These are phyloP conservation scores for Chlamydomonas urium DNA, from an alignment of 139 green algal genomes.

Conservation along the genomic window DNA sequence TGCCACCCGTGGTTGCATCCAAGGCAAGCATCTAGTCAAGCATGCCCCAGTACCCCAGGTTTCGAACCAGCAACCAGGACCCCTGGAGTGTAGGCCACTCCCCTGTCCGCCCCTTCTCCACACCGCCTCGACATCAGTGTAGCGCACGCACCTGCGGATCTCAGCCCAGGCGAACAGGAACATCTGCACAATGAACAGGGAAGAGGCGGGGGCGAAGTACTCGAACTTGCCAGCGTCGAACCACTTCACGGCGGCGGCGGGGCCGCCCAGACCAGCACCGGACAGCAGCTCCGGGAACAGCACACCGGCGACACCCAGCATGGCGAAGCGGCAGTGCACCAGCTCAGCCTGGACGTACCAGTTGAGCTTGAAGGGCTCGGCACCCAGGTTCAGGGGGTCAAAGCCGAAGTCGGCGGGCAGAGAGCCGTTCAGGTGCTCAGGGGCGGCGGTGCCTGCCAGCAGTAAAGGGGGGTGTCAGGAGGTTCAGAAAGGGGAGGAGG, in stretches of 20 bases:
- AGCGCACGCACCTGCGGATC: slow-evolving; percentile 34
- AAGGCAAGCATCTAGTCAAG: no score
- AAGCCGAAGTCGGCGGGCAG: slow-evolving; percentile 58
- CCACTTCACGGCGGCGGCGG: background rate
- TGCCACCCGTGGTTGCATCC: no score
- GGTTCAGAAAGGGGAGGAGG: no score
- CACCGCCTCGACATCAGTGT: no score
- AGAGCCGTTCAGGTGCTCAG: slow-evolving; percentile 47
- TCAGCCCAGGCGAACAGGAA: slow-evolving; percentile 73
- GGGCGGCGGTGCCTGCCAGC: background rate
- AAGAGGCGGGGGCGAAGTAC: slow-evolving; percentile 45
- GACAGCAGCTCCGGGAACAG: slow-evolving; percentile 38
- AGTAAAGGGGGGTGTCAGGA: background rate
- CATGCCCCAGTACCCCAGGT: no score
- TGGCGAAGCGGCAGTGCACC: slow-evolving; percentile 65
- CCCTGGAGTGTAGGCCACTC: no score
- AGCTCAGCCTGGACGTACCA: slow-evolving; percentile 84
- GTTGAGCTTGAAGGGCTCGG: background rate
- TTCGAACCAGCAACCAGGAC: no score
- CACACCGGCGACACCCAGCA: slow-evolving; percentile 69
- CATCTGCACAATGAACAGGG: slow-evolving; percentile 62
- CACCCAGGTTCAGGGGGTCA: slow-evolving; percentile 65
- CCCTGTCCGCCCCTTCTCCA: no score
- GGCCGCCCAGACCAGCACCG: background rate
- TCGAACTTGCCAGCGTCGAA: slow-evolving; percentile 10